phyloP scores from a whole-genome alignment of 345 rosid genomes.

The Cardamine resedifolia region DNA sequence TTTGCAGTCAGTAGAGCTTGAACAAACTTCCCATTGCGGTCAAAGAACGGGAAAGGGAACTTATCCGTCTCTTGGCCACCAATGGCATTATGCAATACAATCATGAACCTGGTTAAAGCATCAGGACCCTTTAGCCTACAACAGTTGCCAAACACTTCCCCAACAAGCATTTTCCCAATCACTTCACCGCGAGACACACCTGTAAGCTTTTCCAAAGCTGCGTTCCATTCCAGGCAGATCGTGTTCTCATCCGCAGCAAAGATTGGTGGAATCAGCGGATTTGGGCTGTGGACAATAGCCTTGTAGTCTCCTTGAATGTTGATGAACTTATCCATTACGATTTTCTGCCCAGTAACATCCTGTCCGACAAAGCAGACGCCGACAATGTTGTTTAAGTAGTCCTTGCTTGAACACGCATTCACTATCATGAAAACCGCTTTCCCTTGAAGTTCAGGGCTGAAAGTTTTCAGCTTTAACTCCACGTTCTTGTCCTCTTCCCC shows the following conservation, averaged over 20 bases:
- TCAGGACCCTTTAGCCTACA: constrained; percentile 92
- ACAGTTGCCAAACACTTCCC: constrained; percentile 88
- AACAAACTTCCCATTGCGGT: constrained; percentile 65
- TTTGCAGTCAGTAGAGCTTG: constrained; percentile 88
- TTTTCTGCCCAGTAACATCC: constrained; percentile 87
- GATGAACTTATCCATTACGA: constrained; percentile 93
- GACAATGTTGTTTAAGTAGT: constrained; percentile 77
- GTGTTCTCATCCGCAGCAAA: constrained; percentile 93
- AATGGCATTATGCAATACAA: constrained; percentile 79
- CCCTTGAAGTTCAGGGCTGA: constrained; percentile 53
- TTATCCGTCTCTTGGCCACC: constrained; percentile 87
- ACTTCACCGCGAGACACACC: constrained; percentile 68
- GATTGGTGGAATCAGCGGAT: constrained; percentile 92
- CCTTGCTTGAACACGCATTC: constrained; percentile 95
- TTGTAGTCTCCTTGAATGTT: constrained; percentile 91
- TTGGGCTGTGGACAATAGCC: constrained; percentile 90
- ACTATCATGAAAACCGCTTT: constrained; percentile 84
- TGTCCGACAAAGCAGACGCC: constrained; percentile 97
- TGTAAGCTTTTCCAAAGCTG: constrained; percentile 96
- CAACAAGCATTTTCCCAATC: constrained; percentile 85
- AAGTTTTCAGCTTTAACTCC: constrained; percentile 85
- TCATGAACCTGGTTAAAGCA: constrained; percentile 89
- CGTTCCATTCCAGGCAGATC: constrained; percentile 93
- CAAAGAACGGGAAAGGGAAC: constrained; percentile 78
- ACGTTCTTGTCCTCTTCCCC: constrained; percentile 91